Base-by-base conservation (phyloP, 1,284 basidiomycete genomes). In the Austropuccinia psidii region DNA sequence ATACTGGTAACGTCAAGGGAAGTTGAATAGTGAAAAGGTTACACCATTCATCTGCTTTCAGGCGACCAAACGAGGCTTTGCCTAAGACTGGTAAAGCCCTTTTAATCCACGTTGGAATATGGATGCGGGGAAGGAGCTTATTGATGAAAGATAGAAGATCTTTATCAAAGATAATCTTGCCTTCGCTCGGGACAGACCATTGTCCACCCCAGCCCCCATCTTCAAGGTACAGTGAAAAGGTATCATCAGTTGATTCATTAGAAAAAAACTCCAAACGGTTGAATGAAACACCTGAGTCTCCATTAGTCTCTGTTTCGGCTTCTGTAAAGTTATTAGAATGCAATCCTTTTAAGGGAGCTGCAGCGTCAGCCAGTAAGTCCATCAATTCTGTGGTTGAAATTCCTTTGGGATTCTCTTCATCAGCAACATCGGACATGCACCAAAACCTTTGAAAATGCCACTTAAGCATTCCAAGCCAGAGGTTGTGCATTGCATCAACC, bases 41-140 rank as follows among this genome's bases (percentile, higher is more conserved):
- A 7, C 57, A n/a, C 57, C 68, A 72, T 41, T 72, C 68, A 43
- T 72, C 57, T 2, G 68, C 68, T 39, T 72, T 72, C 7, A 72
- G 68, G 5, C 45, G 19, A 4, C 68, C 57, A 41, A 70, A 70
- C 0, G 67, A 60, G 13, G 55, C 67, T 39, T 60, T 70, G 1
- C 67, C 67, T n/a, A 72, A 24, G 6, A 72, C 47, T 8, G 69
- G 57, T n/a, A 72, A 37, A 3, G 69, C 58, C 9, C 47, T 43
- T 47, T 72, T 50, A 33, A 72, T 72, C 45, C 45, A 72, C 1
- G 55, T 52, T 17, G 58, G 69, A 37, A 62, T 54, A 17, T 50
- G 58, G 21, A 72, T 62, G 4, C 21, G 39, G 13, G 43, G 52
- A 5, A 57, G 52, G 19, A 45, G 35, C 8, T 21, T 35, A n/a